Percentiles rank a stretch among this genome's conserved stretches.
Conservation (phyloP, 2,329 filamentous ascomycete species). For the Talaromyces sp. region DNA sequence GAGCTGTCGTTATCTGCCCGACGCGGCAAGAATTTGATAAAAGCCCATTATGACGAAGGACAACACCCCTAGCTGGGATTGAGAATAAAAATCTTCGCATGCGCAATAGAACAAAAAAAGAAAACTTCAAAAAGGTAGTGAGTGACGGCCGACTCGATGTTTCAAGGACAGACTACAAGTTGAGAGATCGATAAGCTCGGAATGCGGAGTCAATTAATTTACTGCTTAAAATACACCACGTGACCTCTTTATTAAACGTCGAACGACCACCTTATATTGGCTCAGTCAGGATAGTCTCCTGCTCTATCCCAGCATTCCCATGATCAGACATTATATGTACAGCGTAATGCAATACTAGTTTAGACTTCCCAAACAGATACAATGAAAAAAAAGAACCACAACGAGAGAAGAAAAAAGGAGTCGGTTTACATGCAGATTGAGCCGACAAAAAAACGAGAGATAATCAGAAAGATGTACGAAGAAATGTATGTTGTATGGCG, state of each 20-base stretch:
- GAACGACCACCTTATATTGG: background rate
- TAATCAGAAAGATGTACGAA: background rate
- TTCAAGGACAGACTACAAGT: background rate
- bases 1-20: background rate
- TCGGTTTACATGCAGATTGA: background rate
- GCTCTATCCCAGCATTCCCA: background rate
- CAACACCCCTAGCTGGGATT: constrained; percentile 1
- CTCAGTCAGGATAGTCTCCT: background rate
- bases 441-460: background rate
- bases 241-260: background rate
- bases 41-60: background rate
- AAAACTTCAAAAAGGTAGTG: background rate
- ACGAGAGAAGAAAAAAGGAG: background rate
- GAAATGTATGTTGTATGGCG: background rate
- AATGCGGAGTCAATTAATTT: background rate
- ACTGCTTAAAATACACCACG: background rate
- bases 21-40: background rate
- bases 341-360: background rate
- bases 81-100: constrained; percentile 8
- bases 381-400: background rate
- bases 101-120: background rate
- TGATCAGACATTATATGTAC: constrained; percentile 3
- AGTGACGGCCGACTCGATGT: background rate
- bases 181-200: background rate
- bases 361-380: background rate